Evolutionary conservation across 2,329 filamentous ascomycete genomes (phyloP), one percentile per base, ranked within the genome.

Genomic region (Emericellopsis cladophorae): DNA sequence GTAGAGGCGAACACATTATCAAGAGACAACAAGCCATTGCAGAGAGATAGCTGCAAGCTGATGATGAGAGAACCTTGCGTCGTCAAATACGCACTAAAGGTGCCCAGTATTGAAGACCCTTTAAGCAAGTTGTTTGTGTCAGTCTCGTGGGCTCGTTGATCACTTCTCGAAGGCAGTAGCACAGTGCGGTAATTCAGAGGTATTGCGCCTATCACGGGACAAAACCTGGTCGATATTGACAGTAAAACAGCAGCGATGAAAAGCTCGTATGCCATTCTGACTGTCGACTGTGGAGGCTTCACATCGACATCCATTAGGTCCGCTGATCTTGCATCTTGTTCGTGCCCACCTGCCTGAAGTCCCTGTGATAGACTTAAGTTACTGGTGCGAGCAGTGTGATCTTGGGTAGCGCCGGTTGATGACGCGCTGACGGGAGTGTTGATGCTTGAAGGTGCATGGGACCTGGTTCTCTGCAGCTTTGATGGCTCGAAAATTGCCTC

Each of bases 61-160:
- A 76, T 58, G 12, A 77, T 55, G 7, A 79, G 57, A 10, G 65
- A 64, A 3, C 74, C 74, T 0, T 69, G 70, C 2, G 70, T 76
- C 6, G 74, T 77, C 39, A 78, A 52, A 45, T 74, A 73, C 8
- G 69, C 62, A 37, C 67, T 66, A 14, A 78, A 63, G 7, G 68
- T 74, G 3, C 68, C 73, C 18, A 72, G 54, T 3, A 70, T 45
- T 12, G 54, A 53, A 14, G 49, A 43, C 9, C 41, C 26, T 29
- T 29, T 29, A 3, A 7, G 42, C 10, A 24, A 56, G 8, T 52
- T 48, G 10, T 53, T 48, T 7, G 46, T 47, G n/a, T 51, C 46
- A 26, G 56, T 52, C 23, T 48, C 52, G 23, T 60, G 56, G 24
- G 51, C 50, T 33, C 48, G 42, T 14, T 51, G 43, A n/a, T 58